Percentiles rank a stretch among this genome's conserved stretches.
Conservation (phyloP, 345 rosid genomes). For the Raphanus sativus region DNA sequence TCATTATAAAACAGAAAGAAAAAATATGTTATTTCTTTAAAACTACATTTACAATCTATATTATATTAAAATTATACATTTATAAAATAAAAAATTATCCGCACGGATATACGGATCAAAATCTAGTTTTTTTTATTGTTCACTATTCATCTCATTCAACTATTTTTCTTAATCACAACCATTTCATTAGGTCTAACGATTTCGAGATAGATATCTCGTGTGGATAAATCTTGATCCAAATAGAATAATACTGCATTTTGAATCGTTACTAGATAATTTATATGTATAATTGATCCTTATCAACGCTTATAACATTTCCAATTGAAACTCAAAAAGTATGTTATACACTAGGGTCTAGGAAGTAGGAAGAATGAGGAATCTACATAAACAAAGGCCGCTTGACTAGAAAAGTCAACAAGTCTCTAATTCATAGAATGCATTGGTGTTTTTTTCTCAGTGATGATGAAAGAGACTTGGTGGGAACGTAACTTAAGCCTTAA, state of each 20-base stretch:
- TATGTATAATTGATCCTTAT: not conserved
- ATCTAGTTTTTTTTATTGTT: too few species aligned
- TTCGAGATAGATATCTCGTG: not conserved
- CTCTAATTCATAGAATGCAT: not conserved
- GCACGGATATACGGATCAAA: too few species aligned
- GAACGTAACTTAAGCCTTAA: slow-evolving; percentile 25
- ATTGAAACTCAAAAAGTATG: too few species aligned
- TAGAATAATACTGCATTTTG: not conserved
- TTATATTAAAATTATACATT: too few species aligned
- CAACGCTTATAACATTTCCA: not conserved
- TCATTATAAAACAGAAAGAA: too few species aligned
- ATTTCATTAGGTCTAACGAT: not conserved
- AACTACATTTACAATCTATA: too few species aligned
- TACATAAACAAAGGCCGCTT: not conserved
- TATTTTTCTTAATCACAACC: not conserved
- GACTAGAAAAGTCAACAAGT: slow-evolving; percentile 12
- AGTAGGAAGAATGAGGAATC: not conserved
- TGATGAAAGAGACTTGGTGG: not conserved
- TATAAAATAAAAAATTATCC: too few species aligned
- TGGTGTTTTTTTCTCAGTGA: not conserved
- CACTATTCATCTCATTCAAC: not conserved
- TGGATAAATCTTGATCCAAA: not conserved
- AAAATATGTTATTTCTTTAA: too few species aligned
- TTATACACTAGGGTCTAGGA: not conserved
- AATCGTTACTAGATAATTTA: not conserved